These are phyloP conservation scores for Triticum timopheevii DNA, from an alignment of 176 grass and related monocot genomes.

Conservation along the genomic window DNA sequence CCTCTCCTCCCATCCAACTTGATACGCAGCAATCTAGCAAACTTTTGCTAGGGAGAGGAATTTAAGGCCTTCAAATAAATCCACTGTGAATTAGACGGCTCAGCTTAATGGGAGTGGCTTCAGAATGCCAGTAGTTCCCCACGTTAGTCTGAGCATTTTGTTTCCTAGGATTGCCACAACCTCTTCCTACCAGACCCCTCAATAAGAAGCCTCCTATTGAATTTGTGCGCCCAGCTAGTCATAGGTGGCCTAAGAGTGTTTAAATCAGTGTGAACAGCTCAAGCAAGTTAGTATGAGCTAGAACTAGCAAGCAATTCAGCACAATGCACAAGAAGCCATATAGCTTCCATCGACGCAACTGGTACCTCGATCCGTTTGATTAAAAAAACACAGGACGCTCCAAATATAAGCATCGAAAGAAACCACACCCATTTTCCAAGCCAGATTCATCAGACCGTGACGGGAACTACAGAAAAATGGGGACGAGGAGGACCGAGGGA, in stretches of 20 bases:
- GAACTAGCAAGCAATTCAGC: neutral
- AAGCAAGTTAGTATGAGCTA: neutral
- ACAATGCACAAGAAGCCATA: slow-evolving; percentile 9
- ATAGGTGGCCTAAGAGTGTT: neutral
- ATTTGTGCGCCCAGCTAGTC: neutral
- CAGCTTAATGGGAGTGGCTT: neutral
- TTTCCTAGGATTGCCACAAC: neutral
- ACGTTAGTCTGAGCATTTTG: neutral
- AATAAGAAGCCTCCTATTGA: neutral
- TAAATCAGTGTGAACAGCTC: neutral
- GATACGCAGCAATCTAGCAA: neutral
- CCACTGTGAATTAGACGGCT: neutral
- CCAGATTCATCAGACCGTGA: slow-evolving; percentile 2
- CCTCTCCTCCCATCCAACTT: neutral
- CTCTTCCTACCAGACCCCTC: neutral
- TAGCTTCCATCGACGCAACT: neutral
- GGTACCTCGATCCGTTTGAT: slow-evolving; percentile 2
- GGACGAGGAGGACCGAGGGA: neutral
- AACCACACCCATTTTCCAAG: slow-evolving; percentile 21
- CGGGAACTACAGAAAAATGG: neutral
- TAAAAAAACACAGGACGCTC: neutral
- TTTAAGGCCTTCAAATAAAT: neutral
- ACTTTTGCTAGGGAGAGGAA: neutral
- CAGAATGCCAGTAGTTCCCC: neutral
- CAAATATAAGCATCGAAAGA: neutral